Evolutionary conservation across 1,284 basidiomycete genomes (phyloP).

Genomic region (Peniophora sp.): DNA sequence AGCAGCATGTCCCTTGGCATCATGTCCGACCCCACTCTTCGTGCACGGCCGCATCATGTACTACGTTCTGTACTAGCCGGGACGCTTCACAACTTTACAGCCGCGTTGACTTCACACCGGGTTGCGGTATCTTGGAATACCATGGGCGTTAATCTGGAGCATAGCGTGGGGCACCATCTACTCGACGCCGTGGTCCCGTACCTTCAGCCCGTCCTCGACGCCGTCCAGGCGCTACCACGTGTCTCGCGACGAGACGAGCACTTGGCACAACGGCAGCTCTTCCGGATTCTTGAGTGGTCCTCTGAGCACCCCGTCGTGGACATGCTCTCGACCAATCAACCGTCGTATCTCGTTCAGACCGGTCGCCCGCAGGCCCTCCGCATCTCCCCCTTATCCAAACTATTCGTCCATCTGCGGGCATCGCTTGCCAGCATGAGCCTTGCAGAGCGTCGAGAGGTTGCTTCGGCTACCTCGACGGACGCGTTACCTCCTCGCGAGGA

Average conservation of each 20-base stretch:
- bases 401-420: constrained; percentile 65
- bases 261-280: constrained; percentile 26
- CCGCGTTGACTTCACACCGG: too few species aligned
- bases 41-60: too few species aligned
- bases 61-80: too few species aligned
- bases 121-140: neutral
- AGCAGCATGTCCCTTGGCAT: too few species aligned
- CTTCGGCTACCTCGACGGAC: constrained; percentile 4
- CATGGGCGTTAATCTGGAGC: neutral
- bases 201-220: neutral
- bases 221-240: constrained; percentile 2
- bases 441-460: constrained; percentile 17
- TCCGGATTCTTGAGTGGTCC: constrained; percentile 41
- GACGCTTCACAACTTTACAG: too few species aligned
- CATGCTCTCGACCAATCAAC: constrained; percentile 70
- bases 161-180: neutral
- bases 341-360: constrained; percentile 70
- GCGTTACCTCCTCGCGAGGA: constrained; percentile 15
- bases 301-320: constrained; percentile 49
- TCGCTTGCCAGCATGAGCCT: constrained; percentile 31
- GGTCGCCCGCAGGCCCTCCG: constrained; percentile 61
- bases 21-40: too few species aligned
- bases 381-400: constrained; percentile 56
- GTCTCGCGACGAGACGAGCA: neutral
- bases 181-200: neutral